Conservation (phyloP, 106 monocot species). For the Chionographis japonica region DNA sequence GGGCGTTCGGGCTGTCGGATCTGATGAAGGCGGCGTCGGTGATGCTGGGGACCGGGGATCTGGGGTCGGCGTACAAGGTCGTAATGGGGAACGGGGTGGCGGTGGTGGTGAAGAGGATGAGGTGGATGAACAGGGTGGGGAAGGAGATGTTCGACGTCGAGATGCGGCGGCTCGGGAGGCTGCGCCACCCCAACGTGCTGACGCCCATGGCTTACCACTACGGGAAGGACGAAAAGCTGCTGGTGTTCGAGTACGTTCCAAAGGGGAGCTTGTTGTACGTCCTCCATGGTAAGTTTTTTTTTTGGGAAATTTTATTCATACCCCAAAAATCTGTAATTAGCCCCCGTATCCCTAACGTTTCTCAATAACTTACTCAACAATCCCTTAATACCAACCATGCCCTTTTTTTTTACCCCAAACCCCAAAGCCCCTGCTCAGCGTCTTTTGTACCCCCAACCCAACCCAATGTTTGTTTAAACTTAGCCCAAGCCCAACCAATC, state of each 20-base stretch:
- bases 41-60: slow-evolving; percentile 51
- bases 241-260: slow-evolving; percentile 51
- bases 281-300: slow-evolving; percentile 39
- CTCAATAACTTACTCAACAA: too few relatives aligned
- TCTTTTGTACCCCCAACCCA: too few relatives aligned
- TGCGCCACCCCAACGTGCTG: slow-evolving; percentile 54
- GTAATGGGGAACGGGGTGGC: slow-evolving; percentile 48
- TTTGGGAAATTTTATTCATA: too few relatives aligned
- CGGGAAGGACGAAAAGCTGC: slow-evolving; percentile 62
- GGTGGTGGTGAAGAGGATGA: slow-evolving; percentile 60
- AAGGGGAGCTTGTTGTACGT: slow-evolving; percentile 53
- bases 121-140: slow-evolving; percentile 32
- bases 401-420: too few relatives aligned
- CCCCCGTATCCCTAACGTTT: too few relatives aligned
- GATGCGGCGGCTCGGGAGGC: slow-evolving; percentile 34
- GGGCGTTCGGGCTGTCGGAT: slow-evolving; percentile 36
- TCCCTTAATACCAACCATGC: too few relatives aligned
- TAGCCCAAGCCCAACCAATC: too few relatives aligned
- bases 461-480: too few relatives aligned
- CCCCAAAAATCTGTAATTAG: too few relatives aligned
- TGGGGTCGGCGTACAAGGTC: slow-evolving; percentile 68
- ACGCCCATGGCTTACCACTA: slow-evolving; percentile 59
- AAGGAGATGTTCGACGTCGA: slow-evolving; percentile 46
- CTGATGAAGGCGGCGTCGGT: slow-evolving; percentile 72
- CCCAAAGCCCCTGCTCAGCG: too few relatives aligned